phyloP scores from a whole-genome alignment of 805 yeast species.

The Candida hungchunana region DNA sequence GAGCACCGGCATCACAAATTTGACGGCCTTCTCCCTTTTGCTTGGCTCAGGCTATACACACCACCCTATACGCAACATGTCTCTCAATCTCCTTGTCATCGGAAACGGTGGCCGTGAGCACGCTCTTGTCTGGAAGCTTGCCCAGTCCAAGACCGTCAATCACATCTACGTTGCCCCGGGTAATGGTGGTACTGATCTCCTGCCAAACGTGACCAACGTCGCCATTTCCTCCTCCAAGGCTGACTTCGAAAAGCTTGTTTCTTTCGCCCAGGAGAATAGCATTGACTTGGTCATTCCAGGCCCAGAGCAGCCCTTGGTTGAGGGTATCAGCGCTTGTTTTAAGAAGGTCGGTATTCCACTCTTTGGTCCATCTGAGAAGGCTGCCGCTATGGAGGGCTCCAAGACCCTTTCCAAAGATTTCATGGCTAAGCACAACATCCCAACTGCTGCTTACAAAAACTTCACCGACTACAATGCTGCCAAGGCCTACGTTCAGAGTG shows the following conservation, averaged over 20 bases:
- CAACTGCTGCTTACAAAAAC: slow-evolving; percentile 88
- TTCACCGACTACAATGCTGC: slow-evolving; percentile 79
- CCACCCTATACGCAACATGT: no score
- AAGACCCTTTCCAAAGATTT: slow-evolving; percentile 91
- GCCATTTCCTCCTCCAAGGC: slow-evolving; percentile 57
- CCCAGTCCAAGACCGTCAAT: slow-evolving; percentile 69
- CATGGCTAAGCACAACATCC: slow-evolving; percentile 88
- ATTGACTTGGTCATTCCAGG: slow-evolving; percentile 88
- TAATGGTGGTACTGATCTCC: slow-evolving; percentile 81
- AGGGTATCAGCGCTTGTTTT: slow-evolving; percentile 77
- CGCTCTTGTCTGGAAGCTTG: slow-evolving; percentile 88
- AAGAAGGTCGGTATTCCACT: slow-evolving; percentile 86
- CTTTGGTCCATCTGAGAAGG: slow-evolving; percentile 90
- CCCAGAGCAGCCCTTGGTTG: slow-evolving; percentile 98
- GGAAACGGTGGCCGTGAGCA: slow-evolving; percentile 99
- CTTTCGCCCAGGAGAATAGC: slow-evolving; percentile 65
- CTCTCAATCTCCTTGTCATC: slow-evolving; percentile 69
- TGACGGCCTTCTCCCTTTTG: background rate
- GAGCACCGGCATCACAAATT: background rate
- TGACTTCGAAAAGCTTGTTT: slow-evolving; percentile 67
- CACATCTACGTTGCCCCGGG: slow-evolving; percentile 93
- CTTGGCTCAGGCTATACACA: background rate
- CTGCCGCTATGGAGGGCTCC: slow-evolving; percentile 95
- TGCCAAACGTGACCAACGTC: slow-evolving; percentile 61
- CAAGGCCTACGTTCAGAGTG: slow-evolving; percentile 56